Conservation (phyloP, 2,329 filamentous ascomycete genomes). For the Aspergillus uvarum region DNA sequence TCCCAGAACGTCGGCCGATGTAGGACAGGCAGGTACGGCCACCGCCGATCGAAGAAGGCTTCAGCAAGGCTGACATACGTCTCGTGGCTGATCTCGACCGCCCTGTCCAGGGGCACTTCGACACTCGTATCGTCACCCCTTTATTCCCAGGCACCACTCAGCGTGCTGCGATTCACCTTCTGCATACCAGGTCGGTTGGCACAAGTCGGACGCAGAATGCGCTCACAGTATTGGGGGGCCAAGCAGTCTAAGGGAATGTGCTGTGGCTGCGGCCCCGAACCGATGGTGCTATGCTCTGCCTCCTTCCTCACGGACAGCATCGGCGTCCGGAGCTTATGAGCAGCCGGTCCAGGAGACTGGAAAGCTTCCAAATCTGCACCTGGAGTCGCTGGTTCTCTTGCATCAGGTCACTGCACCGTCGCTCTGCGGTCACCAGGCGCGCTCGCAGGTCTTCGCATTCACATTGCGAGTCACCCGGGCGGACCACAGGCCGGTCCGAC, state of each 20-base stretch:
- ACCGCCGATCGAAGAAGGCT: slow-evolving; percentile 26
- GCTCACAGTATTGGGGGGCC: background rate
- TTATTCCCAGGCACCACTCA: slow-evolving; percentile 17
- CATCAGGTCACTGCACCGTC: slow-evolving; percentile 1
- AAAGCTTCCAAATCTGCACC: background rate
- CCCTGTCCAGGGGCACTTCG: background rate
- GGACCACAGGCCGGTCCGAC: slow-evolving; percentile 4
- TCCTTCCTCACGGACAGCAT: too few relatives aligned
- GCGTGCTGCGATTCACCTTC: slow-evolving; percentile 5
- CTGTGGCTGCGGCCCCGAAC: too few relatives aligned
- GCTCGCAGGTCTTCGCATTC: slow-evolving; percentile 2
- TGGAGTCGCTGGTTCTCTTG: background rate
- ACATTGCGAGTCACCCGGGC: background rate
- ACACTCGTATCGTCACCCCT: slow-evolving; percentile 11
- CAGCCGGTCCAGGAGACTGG: background rate
- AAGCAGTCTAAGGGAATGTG: too few relatives aligned
- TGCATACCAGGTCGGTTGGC: background rate
- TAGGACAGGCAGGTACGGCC: slow-evolving; percentile 27
- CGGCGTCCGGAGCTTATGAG: background rate
- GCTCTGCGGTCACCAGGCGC: background rate
- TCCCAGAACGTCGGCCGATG: slow-evolving; percentile 22
- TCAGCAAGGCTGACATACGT: slow-evolving; percentile 13
- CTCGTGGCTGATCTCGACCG: background rate
- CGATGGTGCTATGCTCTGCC: too few relatives aligned
- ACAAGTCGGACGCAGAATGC: slow-evolving; percentile 8